Base-by-base conservation (phyloP, 83 land plant species). In the Picea mariana region DNA sequence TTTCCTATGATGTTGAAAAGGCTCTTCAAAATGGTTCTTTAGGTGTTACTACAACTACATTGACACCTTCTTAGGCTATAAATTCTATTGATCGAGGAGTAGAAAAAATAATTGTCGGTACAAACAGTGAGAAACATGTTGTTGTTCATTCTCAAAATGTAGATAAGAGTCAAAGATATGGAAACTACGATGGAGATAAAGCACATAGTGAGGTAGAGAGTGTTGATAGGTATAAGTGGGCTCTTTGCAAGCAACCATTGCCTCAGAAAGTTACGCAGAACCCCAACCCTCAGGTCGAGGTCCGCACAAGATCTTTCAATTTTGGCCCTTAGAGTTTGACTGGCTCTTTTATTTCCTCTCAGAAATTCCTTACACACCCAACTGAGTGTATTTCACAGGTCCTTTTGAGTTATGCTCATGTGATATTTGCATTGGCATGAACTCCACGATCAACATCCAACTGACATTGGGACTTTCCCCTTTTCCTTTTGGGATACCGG, bases 1-100 rank as follows among this genome's bases (percentile, higher is more conserved):
- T 97, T 76, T 93, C 93, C n/a, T 97, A 90, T 78, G 86, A 80
- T 75, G 92, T 91, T 42, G 98, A 97, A 79, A 93, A 91, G 82
- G 83, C 83, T 75, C 77, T 89, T 23, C 89, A 90, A 69, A 87
- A 91, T 80, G 91, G 89, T n/a, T 58, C 87, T 69, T 71, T 66
- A 21, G 78, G 84, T 58, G 83, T 89, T 47, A 86, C 88, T 21
- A 84, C 87, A 15, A 93, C 89, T 27, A 91, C 89, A 55, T 82
- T 89, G 64, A 84, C 88, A 31, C 66, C 88, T 15, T 62, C 78
- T 38, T 91, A 42, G 76, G 55, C 76, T 20, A 49, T 42, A 21
- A 72, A 40, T 23, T 8, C 76, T 11, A 6, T 24, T 44, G 76
- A 72, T 72, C 76, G 76, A 72, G 76, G 55, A 72, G 40, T 62